Evolutionary conservation across 1,139 yeast genomes (phyloP).

Genomic region (Torulaspora pretoriensis): DNA sequence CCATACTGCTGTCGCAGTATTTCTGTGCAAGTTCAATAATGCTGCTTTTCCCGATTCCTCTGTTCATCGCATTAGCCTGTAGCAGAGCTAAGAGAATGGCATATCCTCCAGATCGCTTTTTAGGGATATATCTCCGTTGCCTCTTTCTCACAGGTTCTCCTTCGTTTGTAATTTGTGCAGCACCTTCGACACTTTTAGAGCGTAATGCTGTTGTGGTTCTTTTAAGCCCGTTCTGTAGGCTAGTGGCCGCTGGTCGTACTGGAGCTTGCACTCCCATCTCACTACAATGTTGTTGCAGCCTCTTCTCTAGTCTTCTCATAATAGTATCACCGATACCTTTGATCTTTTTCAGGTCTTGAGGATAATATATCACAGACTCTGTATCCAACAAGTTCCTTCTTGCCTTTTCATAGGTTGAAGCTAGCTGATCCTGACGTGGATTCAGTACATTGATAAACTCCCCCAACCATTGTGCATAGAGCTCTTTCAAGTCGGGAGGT

Average conservation of each 20-base stretch:
- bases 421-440: conserved; percentile 31
- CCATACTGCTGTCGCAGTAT: conserved; percentile 64
- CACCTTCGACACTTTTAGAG: conserved; percentile 4
- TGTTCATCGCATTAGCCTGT: conserved; percentile 45
- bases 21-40: conserved; percentile 54
- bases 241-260: conserved; percentile 6
- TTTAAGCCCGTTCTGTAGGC: conserved; percentile 6
- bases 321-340: conserved; percentile 35
- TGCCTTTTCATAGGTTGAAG: conserved; percentile 30
- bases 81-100: conserved; percentile 70
- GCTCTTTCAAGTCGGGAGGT: conserved; percentile 26
- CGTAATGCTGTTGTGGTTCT: conserved; percentile 21
- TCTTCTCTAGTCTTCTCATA: conserved; percentile 26
- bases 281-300: conserved; percentile 24
- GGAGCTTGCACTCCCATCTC: conserved; percentile 17
- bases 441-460: conserved; percentile 25
- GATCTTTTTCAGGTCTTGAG: conserved; percentile 31
- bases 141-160: conserved; percentile 28
- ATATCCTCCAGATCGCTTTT: conserved; percentile 78
- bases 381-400: conserved; percentile 22
- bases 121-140: conserved; percentile 62
- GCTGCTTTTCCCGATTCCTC: conserved; percentile 59
- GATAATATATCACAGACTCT: conserved; percentile 23
- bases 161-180: conserved; percentile 1
- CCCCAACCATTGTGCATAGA: conserved; percentile 31